phyloP scores from a whole-genome alignment of 108 stramenopile species.

The Chaetoceros tenuissimus region DNA sequence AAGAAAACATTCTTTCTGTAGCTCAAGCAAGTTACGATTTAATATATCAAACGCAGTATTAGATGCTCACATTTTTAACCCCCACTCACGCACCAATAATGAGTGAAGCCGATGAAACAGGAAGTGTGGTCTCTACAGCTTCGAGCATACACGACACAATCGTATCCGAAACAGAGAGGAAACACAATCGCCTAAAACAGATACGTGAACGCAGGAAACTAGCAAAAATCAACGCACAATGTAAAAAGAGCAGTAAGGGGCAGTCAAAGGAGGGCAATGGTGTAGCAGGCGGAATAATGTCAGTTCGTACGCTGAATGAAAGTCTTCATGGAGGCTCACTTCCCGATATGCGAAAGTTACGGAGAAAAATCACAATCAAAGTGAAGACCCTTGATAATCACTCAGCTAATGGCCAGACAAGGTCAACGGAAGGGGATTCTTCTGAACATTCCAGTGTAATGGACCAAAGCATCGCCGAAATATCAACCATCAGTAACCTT shows the following conservation, averaged over 20 bases:
- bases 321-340: slow-evolving; percentile 16
- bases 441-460: not conserved
- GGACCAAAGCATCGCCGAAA: too few relatives aligned
- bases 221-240: not conserved
- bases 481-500: not conserved
- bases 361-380: not conserved
- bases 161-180: not conserved
- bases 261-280: too few relatives aligned
- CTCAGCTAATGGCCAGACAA: too few relatives aligned
- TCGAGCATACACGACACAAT: not conserved
- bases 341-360: not conserved
- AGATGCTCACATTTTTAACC: too few relatives aligned
- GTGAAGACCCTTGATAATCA: not conserved
- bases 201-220: not conserved
- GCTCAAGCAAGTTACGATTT: too few relatives aligned
- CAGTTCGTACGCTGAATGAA: slow-evolving; percentile 23
- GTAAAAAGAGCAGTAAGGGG: not conserved
- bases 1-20: too few relatives aligned
- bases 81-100: too few relatives aligned
- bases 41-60: too few relatives aligned
- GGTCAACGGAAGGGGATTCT: too few relatives aligned
- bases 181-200: not conserved
- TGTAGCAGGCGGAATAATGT: slow-evolving; percentile 17
- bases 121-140: too few relatives aligned
- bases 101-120: too few relatives aligned